These are phyloP conservation scores for Phaeosphaeria sp. DNA, from an alignment of 2,329 filamentous ascomycete species.

Conservation along the genomic window DNA sequence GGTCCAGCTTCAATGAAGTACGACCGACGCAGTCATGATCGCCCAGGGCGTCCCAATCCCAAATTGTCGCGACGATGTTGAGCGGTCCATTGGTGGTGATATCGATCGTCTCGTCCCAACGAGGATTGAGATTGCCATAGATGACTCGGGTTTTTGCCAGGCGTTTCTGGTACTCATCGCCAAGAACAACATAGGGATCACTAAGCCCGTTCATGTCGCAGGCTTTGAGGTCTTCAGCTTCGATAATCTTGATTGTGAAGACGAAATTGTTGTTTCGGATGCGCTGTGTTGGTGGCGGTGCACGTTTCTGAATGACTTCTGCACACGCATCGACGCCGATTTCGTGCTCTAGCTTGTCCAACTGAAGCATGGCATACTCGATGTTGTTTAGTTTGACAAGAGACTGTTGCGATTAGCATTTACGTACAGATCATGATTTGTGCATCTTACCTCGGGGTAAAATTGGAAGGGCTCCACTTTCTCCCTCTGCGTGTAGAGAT, in stretches of 20 bases:
- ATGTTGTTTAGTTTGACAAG: constrained; percentile 98
- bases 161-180: constrained; percentile 97
- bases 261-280: constrained; percentile 85
- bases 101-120: constrained; percentile 97
- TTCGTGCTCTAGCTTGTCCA: constrained; percentile 86
- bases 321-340: constrained; percentile 94
- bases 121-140: constrained; percentile 86
- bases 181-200: constrained; percentile 95
- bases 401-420: constrained; percentile 63
- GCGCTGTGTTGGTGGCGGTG: constrained; percentile 73
- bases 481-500: constrained; percentile 89
- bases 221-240: constrained; percentile 97
- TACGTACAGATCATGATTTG: not conserved
- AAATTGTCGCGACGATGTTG: constrained; percentile 95
- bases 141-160: constrained; percentile 94
- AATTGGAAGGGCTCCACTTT: constrained; percentile 98
- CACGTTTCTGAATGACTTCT: constrained; percentile 75
- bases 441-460: constrained; percentile 76
- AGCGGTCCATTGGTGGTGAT: constrained; percentile 91
- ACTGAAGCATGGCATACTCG: constrained; percentile 89
- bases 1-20: constrained; percentile 97
- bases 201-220: constrained; percentile 94
- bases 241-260: constrained; percentile 98
- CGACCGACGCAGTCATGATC: constrained; percentile 97
- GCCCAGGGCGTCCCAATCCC: constrained; percentile 97